Base-by-base conservation (phyloP, 2,329 filamentous ascomycete species). In the Trichoderma oligosporum region DNA sequence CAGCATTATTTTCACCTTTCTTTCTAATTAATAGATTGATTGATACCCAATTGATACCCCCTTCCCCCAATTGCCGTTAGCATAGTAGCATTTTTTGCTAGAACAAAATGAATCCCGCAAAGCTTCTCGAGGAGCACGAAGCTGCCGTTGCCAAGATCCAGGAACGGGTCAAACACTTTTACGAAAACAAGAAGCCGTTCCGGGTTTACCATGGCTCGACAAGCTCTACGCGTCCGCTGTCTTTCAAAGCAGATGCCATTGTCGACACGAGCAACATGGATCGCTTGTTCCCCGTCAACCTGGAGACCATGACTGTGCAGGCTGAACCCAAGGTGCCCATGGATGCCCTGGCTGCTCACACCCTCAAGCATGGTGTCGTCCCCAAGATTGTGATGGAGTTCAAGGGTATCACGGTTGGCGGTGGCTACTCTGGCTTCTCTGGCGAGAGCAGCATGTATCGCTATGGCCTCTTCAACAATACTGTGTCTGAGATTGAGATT, bases 141-240 rank as follows among this genome's bases (percentile, higher is more conserved):
- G 59, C 56, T 24, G 64, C 66, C 25, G 66, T 67, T 35, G 61
- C 54, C 45, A 59, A 61, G 51, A 67, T 67, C 60, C 65, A 66
- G 51, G 35, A 65, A 52, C 64, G 65, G 46, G 65, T 67, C 62
- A 65, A 64, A 58, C 56, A 62, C 61, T 67, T 67, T 49, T 56
- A 68, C 61, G 64, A 68, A 57, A 60, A 60, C 51, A 66, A 66
- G 63, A 66, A 66, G 66, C 76, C 79, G 20, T 85, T 83, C 68
- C 75, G 82, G 20, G 83, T 86, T 64, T 81, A 77, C 60, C 82
- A 85, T 72, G 82, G 82, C 61, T 80, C 80, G 0, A 85, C 82
- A 22, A 84, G 83, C 67, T 82, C 78, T 59, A 85, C 82, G 45
- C 78, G 83, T 16, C 77, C 78, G 36, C 52, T 67, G 57, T 60